phyloP scores from a whole-genome alignment of 2,329 filamentous ascomycete species.

The Aureobasidium mangrovei region DNA sequence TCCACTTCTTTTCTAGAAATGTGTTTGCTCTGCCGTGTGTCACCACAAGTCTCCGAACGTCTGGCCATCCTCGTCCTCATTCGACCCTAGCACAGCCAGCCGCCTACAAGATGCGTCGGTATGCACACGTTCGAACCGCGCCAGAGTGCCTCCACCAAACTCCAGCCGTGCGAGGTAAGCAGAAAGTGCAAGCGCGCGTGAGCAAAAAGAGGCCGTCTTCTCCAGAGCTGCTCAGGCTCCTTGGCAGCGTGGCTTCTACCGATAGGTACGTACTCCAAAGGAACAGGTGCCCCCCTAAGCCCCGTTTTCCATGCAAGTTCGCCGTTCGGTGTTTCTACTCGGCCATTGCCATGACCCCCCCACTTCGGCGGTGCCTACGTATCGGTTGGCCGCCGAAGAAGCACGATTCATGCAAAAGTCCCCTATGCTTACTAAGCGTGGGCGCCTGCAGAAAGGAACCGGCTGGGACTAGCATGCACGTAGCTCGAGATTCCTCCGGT shows the following conservation, averaged over 20 bases:
- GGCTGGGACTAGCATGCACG: neutral
- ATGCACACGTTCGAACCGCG: neutral
- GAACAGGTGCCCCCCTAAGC: conserved; percentile 4
- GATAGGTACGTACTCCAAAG: neutral
- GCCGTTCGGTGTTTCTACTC: conserved; percentile 6
- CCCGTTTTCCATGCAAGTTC: conserved; percentile 2
- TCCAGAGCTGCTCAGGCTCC: neutral
- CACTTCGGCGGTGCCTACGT: neutral
- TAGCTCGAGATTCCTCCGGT: neutral
- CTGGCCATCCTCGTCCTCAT: neutral
- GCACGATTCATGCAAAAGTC: neutral
- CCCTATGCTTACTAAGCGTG: neutral
- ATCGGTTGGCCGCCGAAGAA: neutral
- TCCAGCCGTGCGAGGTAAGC: conserved; percentile 3
- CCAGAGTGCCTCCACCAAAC: neutral
- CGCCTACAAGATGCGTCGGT: neutral
- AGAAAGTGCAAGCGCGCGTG: neutral
- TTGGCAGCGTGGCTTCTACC: neutral
- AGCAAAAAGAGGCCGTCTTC: neutral
- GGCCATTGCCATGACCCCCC: neutral
- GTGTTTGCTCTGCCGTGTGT: neutral
- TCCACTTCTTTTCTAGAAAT: conserved; percentile 1
- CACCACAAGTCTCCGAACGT: neutral
- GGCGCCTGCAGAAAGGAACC: neutral
- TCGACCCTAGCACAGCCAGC: neutral